Evolutionary conservation across 148 eudicot species (phyloP).

Genomic region (Pouteria glomerata): DNA sequence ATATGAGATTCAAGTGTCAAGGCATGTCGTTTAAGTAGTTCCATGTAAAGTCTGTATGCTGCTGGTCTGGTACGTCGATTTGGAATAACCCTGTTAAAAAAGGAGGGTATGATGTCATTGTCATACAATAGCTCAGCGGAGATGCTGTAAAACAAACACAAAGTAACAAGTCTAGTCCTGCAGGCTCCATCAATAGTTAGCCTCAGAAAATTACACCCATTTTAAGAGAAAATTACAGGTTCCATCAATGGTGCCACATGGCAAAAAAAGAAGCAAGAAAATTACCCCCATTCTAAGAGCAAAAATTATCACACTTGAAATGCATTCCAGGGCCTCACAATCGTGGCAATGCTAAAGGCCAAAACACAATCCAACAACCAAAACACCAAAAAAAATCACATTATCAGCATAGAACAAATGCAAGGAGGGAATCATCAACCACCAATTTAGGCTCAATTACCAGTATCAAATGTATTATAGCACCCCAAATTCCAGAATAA

Average conservation of each 20-base stretch:
- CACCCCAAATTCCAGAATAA: background rate
- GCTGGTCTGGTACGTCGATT: slow-evolving; percentile 64
- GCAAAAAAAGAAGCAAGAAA: background rate
- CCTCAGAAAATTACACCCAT: no score
- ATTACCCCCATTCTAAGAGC: background rate
- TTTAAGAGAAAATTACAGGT: no score
- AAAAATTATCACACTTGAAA: background rate
- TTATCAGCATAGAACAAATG: background rate
- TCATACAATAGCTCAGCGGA: background rate
- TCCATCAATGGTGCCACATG: background rate
- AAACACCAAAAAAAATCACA: background rate
- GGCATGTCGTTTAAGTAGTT: slow-evolving; percentile 63
- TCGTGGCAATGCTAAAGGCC: background rate
- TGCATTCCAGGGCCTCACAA: background rate
- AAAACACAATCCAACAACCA: background rate
- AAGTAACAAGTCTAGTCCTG: background rate
- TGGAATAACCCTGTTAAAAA: slow-evolving; percentile 69
- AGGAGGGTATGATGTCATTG: background rate
- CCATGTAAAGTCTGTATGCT: slow-evolving; percentile 89
- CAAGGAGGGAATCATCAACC: background rate
- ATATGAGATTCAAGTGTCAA: slow-evolving; percentile 49
- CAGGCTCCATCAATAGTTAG: no score
- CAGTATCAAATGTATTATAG: background rate
- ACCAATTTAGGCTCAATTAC: background rate
- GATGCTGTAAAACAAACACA: background rate